Conservation (phyloP, 345 rosid genomes). For the sweet orange (Citrus sinensis) region DNA sequence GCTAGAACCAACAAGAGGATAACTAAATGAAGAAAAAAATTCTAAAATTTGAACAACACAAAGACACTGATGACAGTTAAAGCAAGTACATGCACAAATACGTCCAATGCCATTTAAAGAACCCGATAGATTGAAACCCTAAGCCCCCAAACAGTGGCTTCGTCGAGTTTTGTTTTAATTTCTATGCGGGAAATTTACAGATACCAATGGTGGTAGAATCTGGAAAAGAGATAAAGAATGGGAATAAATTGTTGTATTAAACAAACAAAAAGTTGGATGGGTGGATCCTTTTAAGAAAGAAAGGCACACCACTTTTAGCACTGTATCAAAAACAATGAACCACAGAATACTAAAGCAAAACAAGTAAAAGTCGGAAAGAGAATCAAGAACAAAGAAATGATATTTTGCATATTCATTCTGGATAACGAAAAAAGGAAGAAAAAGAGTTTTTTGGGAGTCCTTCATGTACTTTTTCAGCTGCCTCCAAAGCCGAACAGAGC, state of each 20-base stretch:
- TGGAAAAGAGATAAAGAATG: background rate
- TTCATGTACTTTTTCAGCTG: conserved; percentile 1
- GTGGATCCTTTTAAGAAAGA: conserved; percentile 10
- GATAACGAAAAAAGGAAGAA: conserved; percentile 12
- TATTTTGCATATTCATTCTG: background rate
- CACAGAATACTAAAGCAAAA: background rate
- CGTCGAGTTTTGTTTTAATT: background rate
- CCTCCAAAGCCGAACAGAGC: conserved; percentile 6
- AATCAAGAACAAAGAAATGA: background rate
- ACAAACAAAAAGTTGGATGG: background rate
- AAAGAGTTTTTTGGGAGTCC: conserved; percentile 20
- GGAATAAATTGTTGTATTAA: background rate
- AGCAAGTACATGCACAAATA: background rate
- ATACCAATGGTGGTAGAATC: background rate
- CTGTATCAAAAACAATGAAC: conserved; percentile 1
- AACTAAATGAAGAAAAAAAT: background rate
- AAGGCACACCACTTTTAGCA: conserved; percentile 10
- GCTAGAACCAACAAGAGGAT: background rate
- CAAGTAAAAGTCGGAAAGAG: conserved; percentile 2
- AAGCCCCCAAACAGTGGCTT: background rate
- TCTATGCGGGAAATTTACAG: background rate
- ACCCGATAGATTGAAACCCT: background rate
- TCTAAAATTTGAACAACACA: background rate
- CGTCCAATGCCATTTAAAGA: no score
- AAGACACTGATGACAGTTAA: background rate